These are phyloP conservation scores for Plasmodium relictum DNA, from an alignment of 169 alveolate genomes.

Conservation along the genomic window DNA sequence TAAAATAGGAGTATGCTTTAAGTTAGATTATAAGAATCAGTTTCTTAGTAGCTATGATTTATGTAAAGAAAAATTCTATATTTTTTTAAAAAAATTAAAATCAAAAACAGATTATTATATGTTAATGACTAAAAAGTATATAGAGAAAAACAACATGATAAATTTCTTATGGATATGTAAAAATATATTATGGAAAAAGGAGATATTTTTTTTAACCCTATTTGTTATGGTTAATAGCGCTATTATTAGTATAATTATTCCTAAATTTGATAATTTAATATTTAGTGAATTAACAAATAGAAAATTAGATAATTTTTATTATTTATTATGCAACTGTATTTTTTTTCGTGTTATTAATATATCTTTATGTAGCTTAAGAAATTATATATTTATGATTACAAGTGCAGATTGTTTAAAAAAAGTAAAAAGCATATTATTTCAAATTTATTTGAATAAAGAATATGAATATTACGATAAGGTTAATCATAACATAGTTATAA, in stretches of 20 bases:
- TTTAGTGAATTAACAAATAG: constrained; percentile 29
- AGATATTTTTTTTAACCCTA: constrained; percentile 19
- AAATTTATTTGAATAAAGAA: constrained; percentile 35
- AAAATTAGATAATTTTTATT: constrained; percentile 11
- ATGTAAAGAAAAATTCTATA: too few species aligned
- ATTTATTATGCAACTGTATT: constrained; percentile 21
- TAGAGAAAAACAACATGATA: constrained; percentile 33
- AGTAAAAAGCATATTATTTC: constrained; percentile 30
- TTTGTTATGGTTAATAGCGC: constrained; percentile 48
- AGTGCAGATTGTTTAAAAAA: constrained; percentile 21
- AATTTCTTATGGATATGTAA: constrained; percentile 55
- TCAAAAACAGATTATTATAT: too few species aligned
- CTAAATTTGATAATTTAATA: constrained; percentile 34
- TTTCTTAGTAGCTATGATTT: too few species aligned
- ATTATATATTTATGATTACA: constrained; percentile 39
- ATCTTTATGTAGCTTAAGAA: constrained; percentile 20
- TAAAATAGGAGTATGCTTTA: too few species aligned
- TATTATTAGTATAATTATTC: constrained; percentile 44
- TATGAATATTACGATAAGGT: constrained; percentile 43
- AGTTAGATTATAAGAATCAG: too few species aligned
- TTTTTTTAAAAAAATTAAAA: too few species aligned
- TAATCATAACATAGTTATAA: constrained; percentile 28
- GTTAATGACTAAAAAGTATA: neutral
- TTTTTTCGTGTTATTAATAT: constrained; percentile 20
- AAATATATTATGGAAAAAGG: constrained; percentile 36